A percentile compares a stretch with the other conserved stretches of the same genome.
These are phyloP conservation scores for Yamadazyma buinensis DNA, from an alignment of 1,139 yeast genomes.

Conservation along the genomic window DNA sequence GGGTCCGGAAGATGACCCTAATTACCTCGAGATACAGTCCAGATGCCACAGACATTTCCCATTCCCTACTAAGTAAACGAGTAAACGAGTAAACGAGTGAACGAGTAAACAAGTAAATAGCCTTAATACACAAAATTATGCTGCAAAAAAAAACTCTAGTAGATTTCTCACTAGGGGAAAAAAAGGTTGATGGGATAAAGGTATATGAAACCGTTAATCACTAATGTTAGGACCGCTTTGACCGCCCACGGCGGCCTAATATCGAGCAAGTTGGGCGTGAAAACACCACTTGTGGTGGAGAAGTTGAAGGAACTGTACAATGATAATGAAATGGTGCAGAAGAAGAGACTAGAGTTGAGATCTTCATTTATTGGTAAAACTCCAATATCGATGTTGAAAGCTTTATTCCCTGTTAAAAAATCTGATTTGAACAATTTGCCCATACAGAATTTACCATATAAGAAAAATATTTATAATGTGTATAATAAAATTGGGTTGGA, in stretches of 20 bases:
- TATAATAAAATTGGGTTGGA: constrained; percentile 4
- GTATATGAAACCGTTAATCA: background rate
- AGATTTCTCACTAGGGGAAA: too few relatives aligned
- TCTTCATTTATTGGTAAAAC: constrained; percentile 1
- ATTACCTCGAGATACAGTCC: constrained; percentile 53
- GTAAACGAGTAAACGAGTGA: too few relatives aligned
- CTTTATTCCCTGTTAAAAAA: constrained; percentile 1
- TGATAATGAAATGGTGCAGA: constrained; percentile 3
- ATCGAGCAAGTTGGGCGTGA: background rate
- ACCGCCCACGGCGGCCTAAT: background rate
- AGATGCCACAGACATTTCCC: constrained; percentile 69
- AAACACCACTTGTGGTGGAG: background rate
- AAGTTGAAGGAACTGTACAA: constrained; percentile 4
- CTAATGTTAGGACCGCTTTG: background rate
- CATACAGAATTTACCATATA: background rate
- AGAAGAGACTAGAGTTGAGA: background rate
- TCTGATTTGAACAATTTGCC: background rate
- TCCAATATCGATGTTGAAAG: constrained; percentile 1
- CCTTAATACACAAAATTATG: too few relatives aligned
- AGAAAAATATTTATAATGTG: constrained; percentile 4
- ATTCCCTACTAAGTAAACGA: constrained; percentile 48
- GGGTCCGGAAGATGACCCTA: constrained; percentile 57
- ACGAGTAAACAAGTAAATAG: too few relatives aligned
- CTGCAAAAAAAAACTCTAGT: too few relatives aligned
- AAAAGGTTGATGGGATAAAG: too few relatives aligned